These are phyloP conservation scores for Fusarium sp. DNA, from an alignment of 2,329 filamentous ascomycete genomes.

Conservation along the genomic window DNA sequence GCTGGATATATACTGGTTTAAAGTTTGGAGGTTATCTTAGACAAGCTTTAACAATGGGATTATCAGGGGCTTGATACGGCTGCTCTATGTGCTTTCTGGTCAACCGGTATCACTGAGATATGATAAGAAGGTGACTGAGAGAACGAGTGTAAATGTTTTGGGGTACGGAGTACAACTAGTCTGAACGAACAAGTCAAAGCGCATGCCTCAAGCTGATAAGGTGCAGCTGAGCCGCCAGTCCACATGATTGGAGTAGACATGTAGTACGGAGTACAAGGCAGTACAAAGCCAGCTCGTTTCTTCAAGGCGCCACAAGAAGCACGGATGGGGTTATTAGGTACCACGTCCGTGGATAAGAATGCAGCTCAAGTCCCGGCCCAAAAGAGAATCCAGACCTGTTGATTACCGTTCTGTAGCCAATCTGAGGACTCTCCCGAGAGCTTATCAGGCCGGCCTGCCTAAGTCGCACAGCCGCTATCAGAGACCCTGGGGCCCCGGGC, in stretches of 20 bases:
- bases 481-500: conserved; percentile 19
- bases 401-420: conserved; percentile 12
- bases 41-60: neutral
- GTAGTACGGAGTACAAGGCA: neutral
- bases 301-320: conserved; percentile 11
- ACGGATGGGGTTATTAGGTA: conserved; percentile 22
- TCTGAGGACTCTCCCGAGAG: conserved; percentile 11
- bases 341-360: conserved; percentile 8
- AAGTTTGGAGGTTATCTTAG: neutral
- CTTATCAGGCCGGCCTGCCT: conserved; percentile 25
- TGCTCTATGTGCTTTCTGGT: neutral
- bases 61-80: neutral
- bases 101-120: neutral
- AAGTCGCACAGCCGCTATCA: conserved; percentile 21
- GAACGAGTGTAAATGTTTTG: neutral
- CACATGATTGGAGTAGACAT: neutral
- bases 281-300: neutral
- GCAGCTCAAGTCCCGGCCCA: conserved; percentile 3
- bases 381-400: conserved; percentile 1
- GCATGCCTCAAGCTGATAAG: neutral
- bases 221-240: neutral
- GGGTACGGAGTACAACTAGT: neutral
- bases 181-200: neutral
- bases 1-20: neutral
- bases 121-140: neutral